These are phyloP conservation scores for Pulicaria dysenterica DNA, from an alignment of 129 eudicot genomes.

Conservation along the genomic window DNA sequence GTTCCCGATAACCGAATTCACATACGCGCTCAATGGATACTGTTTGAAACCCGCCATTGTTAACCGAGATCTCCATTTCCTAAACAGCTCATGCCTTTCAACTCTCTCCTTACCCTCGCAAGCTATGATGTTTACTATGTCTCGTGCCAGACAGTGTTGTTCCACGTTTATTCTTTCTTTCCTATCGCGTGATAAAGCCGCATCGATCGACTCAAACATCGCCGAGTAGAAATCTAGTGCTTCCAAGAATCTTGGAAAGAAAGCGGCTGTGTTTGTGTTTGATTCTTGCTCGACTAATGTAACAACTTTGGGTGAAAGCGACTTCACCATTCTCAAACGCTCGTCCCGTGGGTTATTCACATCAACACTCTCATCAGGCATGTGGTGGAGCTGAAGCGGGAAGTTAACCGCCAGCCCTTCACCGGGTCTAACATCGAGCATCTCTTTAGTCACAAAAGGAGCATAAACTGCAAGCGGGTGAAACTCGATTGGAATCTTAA, in stretches of 20 bases:
- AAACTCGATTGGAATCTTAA: slow-evolving; percentile 76
- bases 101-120: slow-evolving; percentile 91
- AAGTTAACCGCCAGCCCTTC: slow-evolving; percentile 90
- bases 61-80: slow-evolving; percentile 84
- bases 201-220: slow-evolving; percentile 85
- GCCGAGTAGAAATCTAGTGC: slow-evolving; percentile 75
- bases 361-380: slow-evolving; percentile 91
- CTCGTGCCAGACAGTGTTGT: slow-evolving; percentile 90
- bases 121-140: slow-evolving; percentile 83
- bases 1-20: slow-evolving; percentile 77
- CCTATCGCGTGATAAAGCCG: slow-evolving; percentile 58
- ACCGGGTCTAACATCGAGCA: slow-evolving; percentile 75
- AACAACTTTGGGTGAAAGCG: slow-evolving; percentile 72
- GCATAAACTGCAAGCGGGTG: slow-evolving; percentile 70
- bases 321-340: slow-evolving; percentile 75
- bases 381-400: slow-evolving; percentile 90
- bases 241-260: slow-evolving; percentile 73
- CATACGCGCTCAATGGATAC: slow-evolving; percentile 78
- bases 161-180: slow-evolving; percentile 83
- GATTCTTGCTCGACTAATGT: slow-evolving; percentile 95
- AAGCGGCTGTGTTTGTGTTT: slow-evolving; percentile 86
- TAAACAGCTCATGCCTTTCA: slow-evolving; percentile 84
- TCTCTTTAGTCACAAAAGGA: slow-evolving; percentile 57
- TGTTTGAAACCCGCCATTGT: slow-evolving; percentile 89
- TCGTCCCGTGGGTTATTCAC: slow-evolving; percentile 87